A percentile compares a stretch with the other conserved stretches of the same genome.
Evolutionary conservation across 2,329 filamentous ascomycete species (phyloP).

Genomic region (Karstenula rhodostoma): DNA sequence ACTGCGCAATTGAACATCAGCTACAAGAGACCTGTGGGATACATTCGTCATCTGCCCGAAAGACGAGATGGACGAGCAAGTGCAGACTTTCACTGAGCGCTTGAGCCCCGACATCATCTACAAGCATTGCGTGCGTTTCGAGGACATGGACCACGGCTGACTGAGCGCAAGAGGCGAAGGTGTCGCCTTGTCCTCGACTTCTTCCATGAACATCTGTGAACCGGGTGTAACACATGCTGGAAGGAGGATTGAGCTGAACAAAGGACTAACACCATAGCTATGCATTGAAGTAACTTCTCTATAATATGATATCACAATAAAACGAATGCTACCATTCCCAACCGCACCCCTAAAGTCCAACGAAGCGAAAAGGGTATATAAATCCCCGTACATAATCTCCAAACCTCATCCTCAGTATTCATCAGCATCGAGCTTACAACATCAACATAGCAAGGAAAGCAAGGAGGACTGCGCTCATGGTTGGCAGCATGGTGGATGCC

Average conservation of each 20-base stretch:
- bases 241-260: neutral
- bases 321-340: neutral
- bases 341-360: neutral
- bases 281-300: constrained; percentile 10
- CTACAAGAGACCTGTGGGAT: neutral
- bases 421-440: constrained; percentile 10
- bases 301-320: neutral
- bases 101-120: neutral
- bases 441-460: constrained; percentile 9
- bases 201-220: neutral
- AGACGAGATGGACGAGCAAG: neutral
- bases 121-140: constrained; percentile 1
- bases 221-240: no score
- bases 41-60: neutral
- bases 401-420: constrained; percentile 5
- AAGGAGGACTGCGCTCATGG: neutral
- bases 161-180: neutral
- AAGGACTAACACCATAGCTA: constrained; percentile 10
- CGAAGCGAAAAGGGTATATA: constrained; percentile 12
- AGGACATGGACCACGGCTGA: constrained; percentile 6
- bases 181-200: no score
- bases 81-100: neutral
- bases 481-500: constrained; percentile 2
- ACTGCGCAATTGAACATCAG: neutral
- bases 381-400: constrained; percentile 5